Base-by-base conservation (phyloP, 371 early-diverging fungal genomes). In the Mortierella sp. region DNA sequence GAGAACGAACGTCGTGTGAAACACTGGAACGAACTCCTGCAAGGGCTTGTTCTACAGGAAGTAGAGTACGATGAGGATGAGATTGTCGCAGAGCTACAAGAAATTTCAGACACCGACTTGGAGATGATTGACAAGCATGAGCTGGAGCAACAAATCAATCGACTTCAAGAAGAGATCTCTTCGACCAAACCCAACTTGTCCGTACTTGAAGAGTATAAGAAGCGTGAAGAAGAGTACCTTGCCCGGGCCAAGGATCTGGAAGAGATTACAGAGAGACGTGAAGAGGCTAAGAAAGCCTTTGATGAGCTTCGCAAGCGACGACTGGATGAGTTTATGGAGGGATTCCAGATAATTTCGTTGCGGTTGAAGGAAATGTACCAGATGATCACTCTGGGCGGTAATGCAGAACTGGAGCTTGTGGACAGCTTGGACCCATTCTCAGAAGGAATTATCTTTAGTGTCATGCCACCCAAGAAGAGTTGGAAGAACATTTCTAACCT, bases 391-490 rank as follows among this genome's bases (percentile, higher is more conserved):
- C 85, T 99, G 62, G 99, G 99, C 23, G 99, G 99, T 21, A 99
- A 98, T 83, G 99, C 99, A 0, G 99, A 99, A 82, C 86, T 99
- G 30, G 99, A 99, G 76, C 86, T 99, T n/a, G 98, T 99, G 4
- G 99, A 99, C 77, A 96, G 94, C 77, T 84, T 99, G 82, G 99
- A 99, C 84, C 99, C 99, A 1, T 99, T 99, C 84, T 95, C 97
- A 4, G 99, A 99, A 81, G 99, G 99, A 12, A 95, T 99, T 56
- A 86, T 98, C 29, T 98, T 99, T 81, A 95, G 95, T 80, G 99
- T 99, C 5, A 99, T 99, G 99, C 99, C 99, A 5, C 99, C 99
- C 25, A 99, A 99, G 82, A 99, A 99, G 88, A 95, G 97, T 67
- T 99, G 99, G 99, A 99, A 99, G 80, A 98, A 98, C 82, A 99